Base-by-base conservation (phyloP, 345 rosid genomes). In the Corymbia maculata region DNA sequence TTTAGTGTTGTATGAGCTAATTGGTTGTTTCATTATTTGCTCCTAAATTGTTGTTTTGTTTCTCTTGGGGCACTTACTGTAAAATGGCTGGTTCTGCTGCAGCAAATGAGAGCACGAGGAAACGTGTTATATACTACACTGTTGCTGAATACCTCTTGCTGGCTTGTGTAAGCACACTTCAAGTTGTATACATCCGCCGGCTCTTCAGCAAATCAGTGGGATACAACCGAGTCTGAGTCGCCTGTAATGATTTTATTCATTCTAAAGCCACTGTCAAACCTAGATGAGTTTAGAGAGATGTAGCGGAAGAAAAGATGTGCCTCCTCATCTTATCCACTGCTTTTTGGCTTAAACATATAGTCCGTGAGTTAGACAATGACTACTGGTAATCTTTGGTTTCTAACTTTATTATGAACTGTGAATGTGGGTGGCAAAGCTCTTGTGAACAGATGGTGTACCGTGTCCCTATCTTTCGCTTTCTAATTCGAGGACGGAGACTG, bases 191-290 rank as follows among this genome's bases (percentile, higher is more conserved):
- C 89, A 94, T 96, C 86, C 98, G 99, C 42, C 97, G 92, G 89
- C 99, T 98, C 91, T 98, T 98, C 92, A 98, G 98, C 97, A 95
- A 97, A 92, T 95, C 98, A 22, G 96, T 96, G 80, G 97, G 95
- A 52, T 98, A 96, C 94, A 96, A 94, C 91, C 93, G 99, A 86
- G 99, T 96, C 90, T 97, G 93, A 96, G 88, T 75, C 1, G 26
- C 82, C 82, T 75, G 82, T 36, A 17, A 75, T 2, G 45, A 75
- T 75, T 19, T 75, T 10, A 36, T 75, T 75, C 82, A 36, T 36
- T 36, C 19, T 75, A 47, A 36, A 75, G 47, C 13, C 7, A 75
- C 82, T 36, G 82, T 75, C 47, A 6, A 44, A 36, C 82, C 19
- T 75, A 75, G 47, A 75, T 75, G 82, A 75, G 82, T 42, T 75